phyloP scores from a whole-genome alignment of 148 eudicot genomes.

The Pouteria glomerata region DNA sequence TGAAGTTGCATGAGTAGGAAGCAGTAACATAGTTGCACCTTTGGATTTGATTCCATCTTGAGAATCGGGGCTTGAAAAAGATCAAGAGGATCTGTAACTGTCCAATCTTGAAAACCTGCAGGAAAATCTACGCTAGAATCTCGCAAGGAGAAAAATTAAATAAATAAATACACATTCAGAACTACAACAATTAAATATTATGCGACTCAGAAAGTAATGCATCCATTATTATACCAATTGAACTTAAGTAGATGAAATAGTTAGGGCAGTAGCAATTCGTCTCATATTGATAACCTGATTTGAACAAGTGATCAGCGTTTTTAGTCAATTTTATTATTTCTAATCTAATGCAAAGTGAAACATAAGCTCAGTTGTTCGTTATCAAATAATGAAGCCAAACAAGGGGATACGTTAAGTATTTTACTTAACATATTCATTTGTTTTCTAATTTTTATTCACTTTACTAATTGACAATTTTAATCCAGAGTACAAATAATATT shows the following conservation, averaged over 20 bases:
- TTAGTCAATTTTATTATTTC: background rate
- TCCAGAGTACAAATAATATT: background rate
- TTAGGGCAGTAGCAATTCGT: background rate
- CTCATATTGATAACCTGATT: background rate
- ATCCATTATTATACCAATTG: background rate
- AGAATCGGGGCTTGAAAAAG: slow-evolving; percentile 76
- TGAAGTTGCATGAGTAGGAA: background rate
- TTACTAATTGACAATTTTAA: background rate
- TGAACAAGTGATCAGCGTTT: background rate
- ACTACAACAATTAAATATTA: background rate
- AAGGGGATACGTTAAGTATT: too few relatives aligned
- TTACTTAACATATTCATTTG: too few relatives aligned
- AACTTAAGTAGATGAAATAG: too few relatives aligned
- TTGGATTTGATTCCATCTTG: slow-evolving; percentile 84
- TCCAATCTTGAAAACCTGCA: slow-evolving; percentile 78
- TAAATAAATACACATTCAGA: too few relatives aligned
- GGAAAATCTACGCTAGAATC: slow-evolving; percentile 89
- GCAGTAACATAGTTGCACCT: slow-evolving; percentile 37
- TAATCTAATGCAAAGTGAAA: background rate
- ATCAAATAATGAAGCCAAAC: background rate
- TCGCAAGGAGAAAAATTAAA: slow-evolving; percentile 20
- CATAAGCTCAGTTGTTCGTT: background rate
- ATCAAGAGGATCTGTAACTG: slow-evolving; percentile 67
- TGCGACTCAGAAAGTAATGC: background rate
- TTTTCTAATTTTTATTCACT: background rate